These are phyloP conservation scores for Fusarium secorum DNA, from an alignment of 2,329 filamentous ascomycete species.

Conservation along the genomic window DNA sequence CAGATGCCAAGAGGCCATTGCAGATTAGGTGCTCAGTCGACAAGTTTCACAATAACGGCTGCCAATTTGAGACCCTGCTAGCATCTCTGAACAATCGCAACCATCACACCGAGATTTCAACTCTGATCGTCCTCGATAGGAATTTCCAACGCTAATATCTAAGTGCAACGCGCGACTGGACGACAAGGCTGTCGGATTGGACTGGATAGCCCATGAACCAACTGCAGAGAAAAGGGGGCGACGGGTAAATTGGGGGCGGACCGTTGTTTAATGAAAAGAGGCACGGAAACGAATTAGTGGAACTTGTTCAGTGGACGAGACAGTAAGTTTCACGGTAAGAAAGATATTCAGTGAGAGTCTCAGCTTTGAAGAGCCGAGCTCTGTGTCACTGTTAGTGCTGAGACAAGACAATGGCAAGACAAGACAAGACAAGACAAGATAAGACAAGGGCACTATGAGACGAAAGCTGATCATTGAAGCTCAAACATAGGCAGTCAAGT, in stretches of 20 bases:
- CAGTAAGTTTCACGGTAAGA: neutral
- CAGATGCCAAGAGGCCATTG: slow-evolving; percentile 12
- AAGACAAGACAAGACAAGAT: slow-evolving; percentile 13
- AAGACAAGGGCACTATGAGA: slow-evolving; percentile 12
- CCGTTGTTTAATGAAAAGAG: slow-evolving; percentile 28
- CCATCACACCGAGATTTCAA: slow-evolving; percentile 21
- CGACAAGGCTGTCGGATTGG: neutral
- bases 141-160: neutral
- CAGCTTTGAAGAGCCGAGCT: neutral
- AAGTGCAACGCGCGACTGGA: neutral
- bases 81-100: neutral
- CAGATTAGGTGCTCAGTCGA: slow-evolving; percentile 14
- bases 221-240: slow-evolving; percentile 16
- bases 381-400: slow-evolving; percentile 2
- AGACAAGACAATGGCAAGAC: slow-evolving; percentile 6
- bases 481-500: neutral
- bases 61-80: slow-evolving; percentile 11
- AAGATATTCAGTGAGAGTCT: neutral
- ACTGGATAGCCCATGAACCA: neutral
- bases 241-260: slow-evolving; percentile 19
- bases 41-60: slow-evolving; percentile 29
- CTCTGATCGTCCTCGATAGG: neutral
- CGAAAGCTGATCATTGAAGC: neutral
- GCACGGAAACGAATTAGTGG: slow-evolving; percentile 10
- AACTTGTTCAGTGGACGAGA: neutral